Base-by-base conservation (phyloP, 495 filamentous ascomycete genomes). In the Lasiosphaeris hirsuta region DNA sequence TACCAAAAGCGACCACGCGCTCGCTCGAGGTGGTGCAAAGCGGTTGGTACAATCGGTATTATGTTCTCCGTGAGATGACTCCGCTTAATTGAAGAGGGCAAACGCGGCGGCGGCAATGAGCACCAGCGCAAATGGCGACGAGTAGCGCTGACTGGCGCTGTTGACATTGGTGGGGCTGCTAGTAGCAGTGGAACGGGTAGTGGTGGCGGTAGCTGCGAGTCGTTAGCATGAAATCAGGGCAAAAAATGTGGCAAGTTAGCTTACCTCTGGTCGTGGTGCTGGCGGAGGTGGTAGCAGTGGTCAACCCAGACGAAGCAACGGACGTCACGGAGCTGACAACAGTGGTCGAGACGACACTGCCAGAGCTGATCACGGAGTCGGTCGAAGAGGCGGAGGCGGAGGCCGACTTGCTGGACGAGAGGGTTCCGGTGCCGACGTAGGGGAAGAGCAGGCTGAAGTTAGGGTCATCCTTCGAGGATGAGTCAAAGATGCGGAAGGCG, bases 381-480 rank as follows among this genome's bases (percentile, higher is more conserved):
- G 60, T 58, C 59, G 57, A 66, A 59, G 63, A 58, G 19, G 61
- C 62, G 55, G 56, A 52, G 38, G 54, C 48, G 50, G 43, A 35
- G 59, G 37, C 34, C 14, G 60, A 63, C 23, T 30, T 30, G 23
- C 23, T 30, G 23, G 23, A 51, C 47, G 51, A 59, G 56, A 58
- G 51, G 44, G 47, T 50, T 44, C 50, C 67, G 17, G 64, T 65
- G 59, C 73, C 72, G 5, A 30, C 13, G 45, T 74, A 63, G 11
- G 53, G 4, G 60, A 76, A 78, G 58, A 67, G 65, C 33, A 56
- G 1, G 63, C 71, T 75, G 69, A 69, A 80, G 75, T 80, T 80
- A 51, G 60, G 56, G 15, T 69, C 63, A 23, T 33, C 51, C 34
- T 45, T 9, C 0, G 43, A 30, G 0, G 39, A 65, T 37, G 64